Evolutionary conservation across 805 yeast genomes (phyloP).

Genomic region (Torulaspora maleeae): DNA sequence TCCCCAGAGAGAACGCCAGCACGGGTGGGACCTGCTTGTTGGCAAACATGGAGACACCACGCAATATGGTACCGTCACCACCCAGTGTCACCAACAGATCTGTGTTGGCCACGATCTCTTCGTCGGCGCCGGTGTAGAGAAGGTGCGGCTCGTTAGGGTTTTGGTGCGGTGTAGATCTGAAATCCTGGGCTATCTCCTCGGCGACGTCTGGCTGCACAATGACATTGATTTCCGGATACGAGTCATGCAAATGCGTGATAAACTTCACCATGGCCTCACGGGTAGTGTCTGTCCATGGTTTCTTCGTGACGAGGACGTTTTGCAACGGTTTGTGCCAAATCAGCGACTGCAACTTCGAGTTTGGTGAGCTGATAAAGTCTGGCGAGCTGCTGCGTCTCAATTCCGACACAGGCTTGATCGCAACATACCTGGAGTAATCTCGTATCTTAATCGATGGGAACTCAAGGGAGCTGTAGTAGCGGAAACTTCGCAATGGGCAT

Average conservation of each 20-base stretch:
- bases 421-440: constrained; percentile 26
- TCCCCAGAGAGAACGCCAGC: constrained; percentile 81
- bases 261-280: constrained; percentile 62
- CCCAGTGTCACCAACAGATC: constrained; percentile 85
- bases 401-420: constrained; percentile 31
- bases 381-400: constrained; percentile 40
- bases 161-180: constrained; percentile 23
- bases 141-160: constrained; percentile 36
- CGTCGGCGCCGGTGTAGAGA: constrained; percentile 54
- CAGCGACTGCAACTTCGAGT: constrained; percentile 57
- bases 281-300: constrained; percentile 70
- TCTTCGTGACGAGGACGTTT: constrained; percentile 76
- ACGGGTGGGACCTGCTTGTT: constrained; percentile 80
- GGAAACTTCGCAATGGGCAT: constrained; percentile 4
- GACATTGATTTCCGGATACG: constrained; percentile 69
- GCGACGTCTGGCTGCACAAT: constrained; percentile 73
- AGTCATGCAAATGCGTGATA: constrained; percentile 52
- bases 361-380: constrained; percentile 49
- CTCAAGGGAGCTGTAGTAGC: constrained; percentile 15
- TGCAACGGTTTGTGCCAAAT: constrained; percentile 70
- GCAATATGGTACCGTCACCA: constrained; percentile 92
- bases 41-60: constrained; percentile 76
- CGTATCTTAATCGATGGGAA: constrained; percentile 17
- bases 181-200: constrained; percentile 50
- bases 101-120: constrained; percentile 58